Percentiles rank a stretch among this genome's conserved stretches.
phyloP scores from a whole-genome alignment of 176 grass and related monocot genomes.

The Oryza officinalis region DNA sequence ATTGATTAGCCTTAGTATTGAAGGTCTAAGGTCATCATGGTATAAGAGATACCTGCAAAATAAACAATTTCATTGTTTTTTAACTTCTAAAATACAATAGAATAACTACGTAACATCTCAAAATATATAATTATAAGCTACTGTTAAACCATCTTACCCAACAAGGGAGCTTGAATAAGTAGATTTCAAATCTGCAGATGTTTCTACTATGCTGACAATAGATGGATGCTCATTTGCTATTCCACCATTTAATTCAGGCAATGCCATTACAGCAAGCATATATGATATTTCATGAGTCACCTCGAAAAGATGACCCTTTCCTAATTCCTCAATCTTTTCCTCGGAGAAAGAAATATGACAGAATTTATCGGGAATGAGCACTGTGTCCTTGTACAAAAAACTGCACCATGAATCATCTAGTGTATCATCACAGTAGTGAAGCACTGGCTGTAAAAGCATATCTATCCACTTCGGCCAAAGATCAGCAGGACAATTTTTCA shows the following conservation, averaged over 20 bases:
- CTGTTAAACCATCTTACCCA: slow-evolving; percentile 4
- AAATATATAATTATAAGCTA: not conserved
- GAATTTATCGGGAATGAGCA: slow-evolving; percentile 20
- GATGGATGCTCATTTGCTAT: not conserved
- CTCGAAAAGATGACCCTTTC: slow-evolving; percentile 20
- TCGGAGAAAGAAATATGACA: not conserved
- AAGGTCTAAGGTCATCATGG: slow-evolving; percentile 8
- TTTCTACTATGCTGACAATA: not conserved
- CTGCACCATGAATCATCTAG: slow-evolving; percentile 7
- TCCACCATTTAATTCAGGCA: slow-evolving; percentile 26
- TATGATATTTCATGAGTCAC: slow-evolving; percentile 18
- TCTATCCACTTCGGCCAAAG: slow-evolving; percentile 20
- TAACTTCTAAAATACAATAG: not conserved
- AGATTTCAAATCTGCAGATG: not conserved
- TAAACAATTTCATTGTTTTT: slow-evolving; percentile 5
- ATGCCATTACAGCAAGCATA: slow-evolving; percentile 25
- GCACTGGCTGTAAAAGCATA: slow-evolving; percentile 5
- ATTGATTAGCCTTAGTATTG: slow-evolving; percentile 10
- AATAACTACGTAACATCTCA: not conserved
- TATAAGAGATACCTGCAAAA: slow-evolving; percentile 9
- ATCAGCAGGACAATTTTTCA: slow-evolving; percentile 10
- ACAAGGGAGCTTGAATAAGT: slow-evolving; percentile 6
- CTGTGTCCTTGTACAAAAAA: not conserved
- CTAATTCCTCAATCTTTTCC: not conserved
- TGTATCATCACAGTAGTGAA: not conserved